Evolutionary conservation across 2,329 filamentous ascomycete species (phyloP), one percentile per base, ranked within the genome.

Genomic region (Scleromitrula shiraiana): DNA sequence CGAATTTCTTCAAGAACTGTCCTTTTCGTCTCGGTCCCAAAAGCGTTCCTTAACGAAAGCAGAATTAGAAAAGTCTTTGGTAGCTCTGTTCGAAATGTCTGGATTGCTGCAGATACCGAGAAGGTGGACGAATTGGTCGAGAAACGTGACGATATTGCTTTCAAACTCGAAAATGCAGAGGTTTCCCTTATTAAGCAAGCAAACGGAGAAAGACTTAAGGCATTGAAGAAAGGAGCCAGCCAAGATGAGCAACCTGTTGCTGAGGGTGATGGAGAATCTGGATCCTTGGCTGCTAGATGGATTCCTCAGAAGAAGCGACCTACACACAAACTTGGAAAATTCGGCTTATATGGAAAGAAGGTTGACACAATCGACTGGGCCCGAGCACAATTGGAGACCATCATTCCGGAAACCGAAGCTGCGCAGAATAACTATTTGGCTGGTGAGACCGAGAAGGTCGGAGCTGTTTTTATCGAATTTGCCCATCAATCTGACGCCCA

Each of bases 331-430:
- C 70, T 83, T 47, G 86, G 84, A 63, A 73, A 76, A 5, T 65
- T 93, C 19, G 78, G 77, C 14, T 73, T 86, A 39, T 77, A 90
- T 56, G 86, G 89, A 56, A 83, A 88, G 63, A 93, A 95, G 65
- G 90, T 96, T 14, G 93, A 98, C 68, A 93, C 89, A 0, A 96
- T 98, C 65, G 81, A 91, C 53, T 96, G 86, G 85, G 85, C 82
- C 54, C 85, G 93, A 43, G 72, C 75, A 1, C 85, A 94, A 65
- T 78, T 96, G 44, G 78, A 83, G 54, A 80, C 81, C 41, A 77
- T 94, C 37, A 82, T 84, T 44, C 83, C 85, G 0, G 75, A 85
- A 51, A 82, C 88, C 24, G 76, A 85, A 41, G 72, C 77, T 35
- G 74, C 80, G 20, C 87, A 93, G 64, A 74, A 72, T 33, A 73